phyloP scores from a whole-genome alignment of 495 filamentous ascomycete species.

The Letharia lupina region DNA sequence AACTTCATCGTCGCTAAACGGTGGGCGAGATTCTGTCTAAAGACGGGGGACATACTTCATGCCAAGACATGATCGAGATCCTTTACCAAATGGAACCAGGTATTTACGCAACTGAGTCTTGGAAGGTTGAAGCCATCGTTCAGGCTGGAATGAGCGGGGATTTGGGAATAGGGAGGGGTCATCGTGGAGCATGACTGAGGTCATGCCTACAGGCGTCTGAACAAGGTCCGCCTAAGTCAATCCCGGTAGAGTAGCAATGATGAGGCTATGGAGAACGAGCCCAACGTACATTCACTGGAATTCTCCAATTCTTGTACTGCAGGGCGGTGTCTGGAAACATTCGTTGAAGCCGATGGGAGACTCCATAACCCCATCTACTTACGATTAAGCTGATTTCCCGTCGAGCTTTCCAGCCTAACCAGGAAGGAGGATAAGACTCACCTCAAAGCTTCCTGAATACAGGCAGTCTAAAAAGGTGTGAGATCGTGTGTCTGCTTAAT shows the following conservation, averaged over 20 bases:
- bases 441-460: conserved; percentile 23
- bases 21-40: background rate
- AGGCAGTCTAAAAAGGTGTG: background rate
- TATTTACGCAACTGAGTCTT: conserved; percentile 14
- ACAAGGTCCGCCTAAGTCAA: background rate
- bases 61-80: conserved; percentile 19
- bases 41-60: conserved; percentile 16
- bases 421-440: conserved; percentile 18
- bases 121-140: conserved; percentile 15
- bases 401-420: background rate
- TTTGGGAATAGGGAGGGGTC: conserved; percentile 23
- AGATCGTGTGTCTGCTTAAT: conserved; percentile 15
- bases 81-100: conserved; percentile 21
- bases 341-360: conserved; percentile 37
- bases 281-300: conserved; percentile 19
- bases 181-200: conserved; percentile 28
- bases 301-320: conserved; percentile 26
- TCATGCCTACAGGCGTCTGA: conserved; percentile 32
- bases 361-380: conserved; percentile 31
- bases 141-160: conserved; percentile 16
- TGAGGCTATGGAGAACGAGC: no score
- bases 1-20: background rate
- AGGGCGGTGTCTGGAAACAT: conserved; percentile 32
- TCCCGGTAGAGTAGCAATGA: background rate
- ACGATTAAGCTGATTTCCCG: background rate